Evolutionary conservation across 495 filamentous ascomycete genomes (phyloP).

Genomic region (Tetracladium marchalianum): DNA sequence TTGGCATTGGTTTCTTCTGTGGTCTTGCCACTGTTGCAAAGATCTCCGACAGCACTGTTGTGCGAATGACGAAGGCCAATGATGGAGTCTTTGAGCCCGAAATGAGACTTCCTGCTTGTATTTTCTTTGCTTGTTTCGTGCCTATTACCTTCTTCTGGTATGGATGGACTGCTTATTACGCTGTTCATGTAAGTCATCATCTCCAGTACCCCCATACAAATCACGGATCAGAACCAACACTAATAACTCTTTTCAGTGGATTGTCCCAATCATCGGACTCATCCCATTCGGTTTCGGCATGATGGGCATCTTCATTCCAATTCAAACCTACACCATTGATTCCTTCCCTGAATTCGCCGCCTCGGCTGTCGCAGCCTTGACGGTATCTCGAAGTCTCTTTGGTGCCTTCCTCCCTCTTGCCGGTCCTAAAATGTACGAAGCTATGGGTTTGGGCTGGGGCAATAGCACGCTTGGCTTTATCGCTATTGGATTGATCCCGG

Average conservation of each 20-base stretch:
- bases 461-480: conserved; percentile 48
- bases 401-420: conserved; percentile 49
- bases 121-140: conserved; percentile 29
- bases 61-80: conserved; percentile 33
- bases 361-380: conserved; percentile 44
- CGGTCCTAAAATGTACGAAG: conserved; percentile 40
- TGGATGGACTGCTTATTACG: conserved; percentile 32
- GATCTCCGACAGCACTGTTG: conserved; percentile 30
- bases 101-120: conserved; percentile 35
- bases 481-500: conserved; percentile 38
- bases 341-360: conserved; percentile 51
- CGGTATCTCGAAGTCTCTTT: conserved; percentile 40
- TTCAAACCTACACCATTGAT: conserved; percentile 51
- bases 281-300: conserved; percentile 40
- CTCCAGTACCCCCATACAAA: neutral
- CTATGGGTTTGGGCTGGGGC: conserved; percentile 47
- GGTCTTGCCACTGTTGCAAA: conserved; percentile 21
- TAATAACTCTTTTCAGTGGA: conserved; percentile 32
- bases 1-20: conserved; percentile 33
- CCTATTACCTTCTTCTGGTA: conserved; percentile 41
- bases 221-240: neutral
- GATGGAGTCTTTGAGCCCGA: conserved; percentile 47
- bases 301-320: conserved; percentile 40
- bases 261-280: conserved; percentile 43
- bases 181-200: conserved; percentile 14